Base-by-base conservation (phyloP, 805 yeast species). In the Starmerella roubikii region DNA sequence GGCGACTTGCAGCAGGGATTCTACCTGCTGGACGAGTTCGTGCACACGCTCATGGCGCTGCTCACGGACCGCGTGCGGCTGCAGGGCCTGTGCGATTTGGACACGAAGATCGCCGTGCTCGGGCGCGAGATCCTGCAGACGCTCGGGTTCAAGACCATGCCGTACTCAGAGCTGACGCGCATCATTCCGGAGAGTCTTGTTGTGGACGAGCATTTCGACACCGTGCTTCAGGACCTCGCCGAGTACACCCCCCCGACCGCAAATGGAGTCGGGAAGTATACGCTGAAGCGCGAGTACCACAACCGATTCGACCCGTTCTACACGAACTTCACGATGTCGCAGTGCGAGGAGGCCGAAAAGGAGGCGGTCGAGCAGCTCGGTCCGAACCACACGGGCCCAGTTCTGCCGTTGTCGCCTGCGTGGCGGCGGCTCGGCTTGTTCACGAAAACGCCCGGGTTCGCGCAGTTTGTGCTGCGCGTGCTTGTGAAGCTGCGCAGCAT, bases 281-380 rank as follows among this genome's bases (percentile, higher is more conserved):
- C 73, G 21, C 65, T 91, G 43, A 84, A 80, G 52, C 66, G 69
- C 3, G 67, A 73, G 35, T 60, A 61, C 22, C 66, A 60, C 39
- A 64, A 61, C 1, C 61, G 67, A 21, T 70, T 86, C 31, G 91
- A 88, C 55, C 94, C 96, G 0, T 86, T 73, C 52, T 88, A 78
- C 54, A 67, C 81, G 42, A 85, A 84, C 49, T 79, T 78, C 50
- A 65, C 79, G 0, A 62, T 88, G 0, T 84, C 84, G 49, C 76
- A 74, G 38, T 71, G 88, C 39, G 95, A 84, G 39, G 95, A 84
- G 43, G 88, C 93, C 6, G 78, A 80, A 40, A 69, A 67, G 32
- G 59, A 74, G 4, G 59, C 81, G 23, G 75, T 76, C 48, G 71
- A 69, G 25, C 60, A 65, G 39, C 52, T 59, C 20, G 57, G 57